Base-by-base conservation (phyloP, 768 basidiomycete species). In the Tylopilus sp. region DNA sequence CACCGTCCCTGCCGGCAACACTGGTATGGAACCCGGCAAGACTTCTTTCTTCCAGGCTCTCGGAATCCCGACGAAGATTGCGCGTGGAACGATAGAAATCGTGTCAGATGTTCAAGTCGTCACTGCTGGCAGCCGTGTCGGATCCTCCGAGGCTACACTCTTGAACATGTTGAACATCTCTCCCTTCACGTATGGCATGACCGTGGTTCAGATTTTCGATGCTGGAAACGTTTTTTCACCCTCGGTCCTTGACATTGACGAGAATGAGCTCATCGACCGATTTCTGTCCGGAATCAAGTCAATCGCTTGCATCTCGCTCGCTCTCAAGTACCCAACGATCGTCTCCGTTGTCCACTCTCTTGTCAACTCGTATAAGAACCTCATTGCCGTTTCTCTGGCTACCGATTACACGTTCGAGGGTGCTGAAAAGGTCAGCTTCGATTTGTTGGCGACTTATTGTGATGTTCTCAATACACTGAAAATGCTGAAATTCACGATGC, bases 41-140 rank as follows among this genome's bases (percentile, higher is more conserved):
- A 99, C 97, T 56, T 97, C 97, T 65, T 99, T 98, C 92, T 99
- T 99, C 92, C 97, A 99, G 82, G 97, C 97, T 53, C 87, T 99
- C 69, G 87, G 89, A 79, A 95, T 99, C 75, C 96, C 97, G 43
- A 99, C 97, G 74, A 99, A 99, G 85, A 98, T 99, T 62, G 95
- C 97, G 47, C 89, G 97, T 86, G 97, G 97, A 81, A 98, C 97
- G 50, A 98, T 99, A 65, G 97, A 99, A 92, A 99, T 98, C 71
- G 92, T 97, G 55, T 83, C 86, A 60, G 95, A 98, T 69, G 87
- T 98, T 69, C 87, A 95, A 77, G 95, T 99, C 78, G 92, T 99
- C 68, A 76, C 76, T 42, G 91, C 86, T 50, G 95, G 95, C 56
- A 87, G 84, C 61, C 91, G 92, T 79, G 97, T 99, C 72, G 97